These are phyloP conservation scores for Pontederia crassipes DNA, from an alignment of 176 grass and related monocot genomes.

Conservation along the genomic window DNA sequence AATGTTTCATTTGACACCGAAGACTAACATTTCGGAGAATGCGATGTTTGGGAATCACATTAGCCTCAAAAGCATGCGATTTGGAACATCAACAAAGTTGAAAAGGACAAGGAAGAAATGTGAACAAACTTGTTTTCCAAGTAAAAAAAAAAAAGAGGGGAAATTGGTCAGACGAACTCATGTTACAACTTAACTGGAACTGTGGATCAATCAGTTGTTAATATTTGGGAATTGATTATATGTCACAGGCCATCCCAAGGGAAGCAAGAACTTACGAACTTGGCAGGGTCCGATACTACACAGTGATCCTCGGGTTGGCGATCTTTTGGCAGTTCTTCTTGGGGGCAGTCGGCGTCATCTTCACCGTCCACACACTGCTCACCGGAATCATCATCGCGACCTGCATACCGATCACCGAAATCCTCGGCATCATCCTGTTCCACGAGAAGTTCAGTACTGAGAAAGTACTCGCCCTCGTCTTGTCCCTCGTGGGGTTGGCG, in stretches of 20 bases:
- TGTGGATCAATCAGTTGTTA: too few species aligned
- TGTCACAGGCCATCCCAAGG: conserved; percentile 22
- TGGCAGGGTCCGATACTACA: conserved; percentile 46
- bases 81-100: too few species aligned
- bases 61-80: too few species aligned
- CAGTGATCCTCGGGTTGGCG: conserved; percentile 40
- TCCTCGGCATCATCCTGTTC: conserved; percentile 56
- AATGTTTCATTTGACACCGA: too few species aligned
- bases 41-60: too few species aligned
- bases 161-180: too few species aligned
- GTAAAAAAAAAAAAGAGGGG: too few species aligned
- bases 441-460: conserved; percentile 58
- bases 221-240: too few species aligned
- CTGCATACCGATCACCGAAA: conserved; percentile 41
- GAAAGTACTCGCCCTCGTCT: conserved; percentile 45
- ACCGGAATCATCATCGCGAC: conserved; percentile 57
- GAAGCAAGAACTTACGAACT: conserved; percentile 56
- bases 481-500: conserved; percentile 64
- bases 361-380: conserved; percentile 46
- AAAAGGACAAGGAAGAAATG: too few species aligned
- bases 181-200: too few species aligned
- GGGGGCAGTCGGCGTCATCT: conserved; percentile 52
- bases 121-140: too few species aligned
- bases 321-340: conserved; percentile 50
- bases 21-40: too few species aligned